phyloP scores from a whole-genome alignment of 2,329 filamentous ascomycete genomes.

The Alternaria sp. region DNA sequence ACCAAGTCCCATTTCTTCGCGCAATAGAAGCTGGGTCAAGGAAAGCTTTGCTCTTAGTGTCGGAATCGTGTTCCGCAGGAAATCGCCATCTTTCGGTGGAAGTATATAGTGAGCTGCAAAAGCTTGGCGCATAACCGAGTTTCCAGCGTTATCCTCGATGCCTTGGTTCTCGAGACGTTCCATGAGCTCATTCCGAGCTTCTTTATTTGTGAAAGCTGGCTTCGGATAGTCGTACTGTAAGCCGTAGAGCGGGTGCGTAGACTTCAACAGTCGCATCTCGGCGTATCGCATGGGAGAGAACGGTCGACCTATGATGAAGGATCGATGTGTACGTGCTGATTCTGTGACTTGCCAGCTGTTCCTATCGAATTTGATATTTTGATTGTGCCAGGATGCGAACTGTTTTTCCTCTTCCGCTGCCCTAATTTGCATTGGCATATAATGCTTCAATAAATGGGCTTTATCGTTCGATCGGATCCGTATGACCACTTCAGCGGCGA shows the following conservation, averaged over 20 bases:
- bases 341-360: not conserved
- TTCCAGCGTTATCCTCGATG: not conserved
- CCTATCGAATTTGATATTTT: not conserved
- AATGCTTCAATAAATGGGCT: not conserved
- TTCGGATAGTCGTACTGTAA: constrained; percentile 1
- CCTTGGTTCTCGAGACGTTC: not conserved
- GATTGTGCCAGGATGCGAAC: not conserved
- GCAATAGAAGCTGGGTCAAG: not conserved
- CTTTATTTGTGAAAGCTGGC: not conserved
- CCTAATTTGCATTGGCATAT: not conserved
- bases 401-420: not conserved
- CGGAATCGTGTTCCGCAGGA: constrained; percentile 1
- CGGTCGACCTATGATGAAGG: not conserved
- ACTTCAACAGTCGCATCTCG: not conserved
- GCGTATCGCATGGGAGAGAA: not conserved
- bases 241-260: not conserved
- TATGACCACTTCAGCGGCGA: not conserved
- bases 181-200: not conserved
- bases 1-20: not conserved
- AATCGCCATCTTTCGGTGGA: not conserved
- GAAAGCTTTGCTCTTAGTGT: constrained; percentile 1
- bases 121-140: not conserved
- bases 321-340: not conserved
- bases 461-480: not conserved
- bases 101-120: not conserved